These are phyloP conservation scores for Ampelocalamus luodianensis DNA, from an alignment of 176 grass and related monocot species.

Conservation along the genomic window DNA sequence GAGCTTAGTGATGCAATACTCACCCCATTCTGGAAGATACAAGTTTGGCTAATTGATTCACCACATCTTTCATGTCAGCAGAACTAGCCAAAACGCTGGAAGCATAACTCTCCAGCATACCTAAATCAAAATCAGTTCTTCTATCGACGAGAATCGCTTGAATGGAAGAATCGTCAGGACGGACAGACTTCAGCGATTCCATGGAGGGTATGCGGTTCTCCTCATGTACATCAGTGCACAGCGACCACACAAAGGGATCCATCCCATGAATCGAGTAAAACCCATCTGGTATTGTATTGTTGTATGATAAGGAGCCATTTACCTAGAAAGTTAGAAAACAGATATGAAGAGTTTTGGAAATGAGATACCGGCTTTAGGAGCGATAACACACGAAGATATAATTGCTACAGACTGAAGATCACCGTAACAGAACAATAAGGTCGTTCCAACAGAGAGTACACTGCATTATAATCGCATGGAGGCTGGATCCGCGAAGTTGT, in stretches of 20 bases:
- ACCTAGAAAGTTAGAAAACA: slow-evolving; percentile 46
- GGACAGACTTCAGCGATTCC: slow-evolving; percentile 67
- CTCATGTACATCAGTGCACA: slow-evolving; percentile 83
- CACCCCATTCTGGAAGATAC: slow-evolving; percentile 88
- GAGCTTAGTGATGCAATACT: slow-evolving; percentile 28
- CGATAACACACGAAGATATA: not conserved
- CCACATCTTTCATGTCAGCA: slow-evolving; percentile 65
- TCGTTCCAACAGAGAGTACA: not conserved
- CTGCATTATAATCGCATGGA: not conserved
- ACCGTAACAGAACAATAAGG: not conserved
- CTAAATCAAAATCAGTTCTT: slow-evolving; percentile 70
- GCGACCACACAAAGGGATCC: slow-evolving; percentile 92
- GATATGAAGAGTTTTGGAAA: not conserved
- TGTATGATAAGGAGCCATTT: slow-evolving; percentile 87
- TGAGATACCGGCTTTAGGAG: not conserved
- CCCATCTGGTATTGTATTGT: slow-evolving; percentile 76
- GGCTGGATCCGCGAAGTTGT: not conserved
- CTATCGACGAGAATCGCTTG: slow-evolving; percentile 76
- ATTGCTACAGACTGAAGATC: not conserved
- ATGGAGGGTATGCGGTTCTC: slow-evolving; percentile 78
- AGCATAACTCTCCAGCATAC: slow-evolving; percentile 62
- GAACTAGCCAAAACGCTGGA: slow-evolving; percentile 62
- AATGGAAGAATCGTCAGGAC: slow-evolving; percentile 66
- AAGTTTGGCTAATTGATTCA: slow-evolving; percentile 81
- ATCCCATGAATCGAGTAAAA: slow-evolving; percentile 97